A percentile compares a stretch with the other conserved stretches of the same genome.
Evolutionary conservation across 441 rosid species (phyloP).

Genomic region (Croton setiger): DNA sequence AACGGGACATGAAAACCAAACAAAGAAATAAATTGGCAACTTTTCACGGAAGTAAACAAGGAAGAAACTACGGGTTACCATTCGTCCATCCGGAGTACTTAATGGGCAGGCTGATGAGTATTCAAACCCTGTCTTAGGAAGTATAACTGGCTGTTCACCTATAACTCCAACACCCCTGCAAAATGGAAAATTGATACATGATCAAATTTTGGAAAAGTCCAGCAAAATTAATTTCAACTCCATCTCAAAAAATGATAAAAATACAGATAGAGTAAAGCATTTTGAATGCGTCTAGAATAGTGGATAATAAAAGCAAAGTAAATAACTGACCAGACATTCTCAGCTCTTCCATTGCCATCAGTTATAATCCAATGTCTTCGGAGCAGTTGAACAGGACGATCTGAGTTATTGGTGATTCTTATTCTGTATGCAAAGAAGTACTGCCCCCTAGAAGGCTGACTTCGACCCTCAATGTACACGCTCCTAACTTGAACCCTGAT

Average conservation of each 20-base stretch:
- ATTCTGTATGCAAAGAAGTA: conserved; percentile 70
- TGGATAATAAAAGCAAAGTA: background rate
- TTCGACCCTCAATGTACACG: conserved; percentile 60
- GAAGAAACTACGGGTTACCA: conserved; percentile 41
- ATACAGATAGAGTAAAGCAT: background rate
- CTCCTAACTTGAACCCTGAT: conserved; percentile 71
- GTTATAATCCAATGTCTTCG: conserved; percentile 71
- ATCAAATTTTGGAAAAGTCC: background rate
- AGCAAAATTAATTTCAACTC: background rate
- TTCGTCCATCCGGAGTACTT: conserved; percentile 58
- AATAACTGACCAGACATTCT: conserved; percentile 54
- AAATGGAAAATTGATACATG: background rate
- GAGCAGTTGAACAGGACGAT: conserved; percentile 71
- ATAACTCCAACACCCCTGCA: conserved; percentile 69
- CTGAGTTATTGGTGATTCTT: conserved; percentile 63
- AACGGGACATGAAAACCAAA: background rate
- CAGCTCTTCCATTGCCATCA: conserved; percentile 60
- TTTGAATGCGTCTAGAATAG: background rate
- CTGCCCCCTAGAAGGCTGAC: conserved; percentile 61
- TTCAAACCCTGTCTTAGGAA: conserved; percentile 63
- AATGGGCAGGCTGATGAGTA: conserved; percentile 79
- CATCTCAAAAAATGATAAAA: conserved; percentile 1
- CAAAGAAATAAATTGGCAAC: background rate
- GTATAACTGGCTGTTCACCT: conserved; percentile 83
- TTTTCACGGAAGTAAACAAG: background rate